Conservation (phyloP, 192 early-diverging fungal genomes). For the Rhizophagus prolifer region DNA sequence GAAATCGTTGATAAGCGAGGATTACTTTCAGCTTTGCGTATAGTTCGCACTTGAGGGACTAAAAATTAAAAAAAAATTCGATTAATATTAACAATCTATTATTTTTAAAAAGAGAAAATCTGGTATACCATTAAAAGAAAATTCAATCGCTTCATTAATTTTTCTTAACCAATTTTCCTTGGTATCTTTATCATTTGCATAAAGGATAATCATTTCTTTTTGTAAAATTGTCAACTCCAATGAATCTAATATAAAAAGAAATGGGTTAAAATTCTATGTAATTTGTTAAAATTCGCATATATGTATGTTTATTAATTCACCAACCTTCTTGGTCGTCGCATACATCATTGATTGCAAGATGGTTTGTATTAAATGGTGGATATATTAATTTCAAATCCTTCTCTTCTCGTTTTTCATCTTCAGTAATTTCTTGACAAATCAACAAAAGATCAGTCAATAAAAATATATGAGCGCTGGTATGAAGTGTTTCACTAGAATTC, state of each 20-base stretch:
- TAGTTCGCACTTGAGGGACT: background rate
- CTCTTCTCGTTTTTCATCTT: conserved; percentile 36
- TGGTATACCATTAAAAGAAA: conserved; percentile 14
- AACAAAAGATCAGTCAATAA: conserved; percentile 48
- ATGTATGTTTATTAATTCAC: background rate
- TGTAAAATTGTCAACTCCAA: conserved; percentile 23
- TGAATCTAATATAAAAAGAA: background rate
- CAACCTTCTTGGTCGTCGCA: conserved; percentile 37
- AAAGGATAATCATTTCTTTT: conserved; percentile 11
- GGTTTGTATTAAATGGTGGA: conserved; percentile 47
- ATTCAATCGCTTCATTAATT: conserved; percentile 2
- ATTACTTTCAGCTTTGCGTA: background rate
- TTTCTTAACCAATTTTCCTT: conserved; percentile 18
- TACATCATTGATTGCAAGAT: conserved; percentile 42
- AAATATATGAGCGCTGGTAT: conserved; percentile 43
- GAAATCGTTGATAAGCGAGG: background rate
- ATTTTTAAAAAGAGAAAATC: background rate
- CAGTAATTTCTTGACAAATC: conserved; percentile 42
- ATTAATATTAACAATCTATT: background rate
- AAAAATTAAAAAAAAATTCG: conserved; percentile 3
- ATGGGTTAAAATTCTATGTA: background rate
- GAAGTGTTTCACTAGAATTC: conserved; percentile 31
- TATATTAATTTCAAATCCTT: conserved; percentile 45
- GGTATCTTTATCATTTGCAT: background rate
- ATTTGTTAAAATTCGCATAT: background rate